These are phyloP conservation scores for Botrytis elliptica DNA, from an alignment of 2,329 filamentous ascomycete species.

Conservation along the genomic window DNA sequence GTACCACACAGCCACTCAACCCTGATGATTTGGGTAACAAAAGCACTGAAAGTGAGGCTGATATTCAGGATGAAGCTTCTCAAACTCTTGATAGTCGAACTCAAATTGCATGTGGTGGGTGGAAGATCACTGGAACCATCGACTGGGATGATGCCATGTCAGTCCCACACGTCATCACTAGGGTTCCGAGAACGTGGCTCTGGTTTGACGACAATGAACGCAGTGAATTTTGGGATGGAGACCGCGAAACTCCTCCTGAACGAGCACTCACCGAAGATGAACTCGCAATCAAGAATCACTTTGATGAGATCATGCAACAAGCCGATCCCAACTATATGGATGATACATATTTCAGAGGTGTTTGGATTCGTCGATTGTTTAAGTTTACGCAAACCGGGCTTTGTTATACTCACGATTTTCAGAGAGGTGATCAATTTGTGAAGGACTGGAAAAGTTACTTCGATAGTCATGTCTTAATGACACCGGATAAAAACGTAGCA, in stretches of 20 bases:
- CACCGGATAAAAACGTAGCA: not conserved
- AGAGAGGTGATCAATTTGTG: not conserved
- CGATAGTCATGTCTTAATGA: not conserved
- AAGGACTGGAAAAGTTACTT: not conserved
- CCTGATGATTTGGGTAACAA: too few relatives aligned
- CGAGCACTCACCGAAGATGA: slow-evolving; percentile 25
- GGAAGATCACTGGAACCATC: slow-evolving; percentile 24
- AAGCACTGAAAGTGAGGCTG: fast-evolving
- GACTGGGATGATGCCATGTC: slow-evolving; percentile 30
- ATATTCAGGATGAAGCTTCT: not conserved
- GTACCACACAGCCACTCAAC: not conserved
- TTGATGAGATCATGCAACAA: slow-evolving; percentile 4
- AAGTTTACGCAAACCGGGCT: not conserved
- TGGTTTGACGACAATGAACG: slow-evolving; percentile 24
- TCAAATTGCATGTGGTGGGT: not conserved
- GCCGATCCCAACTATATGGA: not conserved
- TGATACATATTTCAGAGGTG: not conserved
- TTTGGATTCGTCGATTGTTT: not conserved
- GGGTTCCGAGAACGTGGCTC: slow-evolving; percentile 26
- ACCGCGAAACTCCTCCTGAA: slow-evolving; percentile 16
- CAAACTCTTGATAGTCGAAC: not conserved
- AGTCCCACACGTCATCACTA: slow-evolving; percentile 23
- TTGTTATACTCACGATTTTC: fast-evolving
- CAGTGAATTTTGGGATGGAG: not conserved
- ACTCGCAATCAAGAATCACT: slow-evolving; percentile 26